Base-by-base conservation (phyloP, 2,329 filamentous ascomycete genomes). In the Cladosporium sp. region DNA sequence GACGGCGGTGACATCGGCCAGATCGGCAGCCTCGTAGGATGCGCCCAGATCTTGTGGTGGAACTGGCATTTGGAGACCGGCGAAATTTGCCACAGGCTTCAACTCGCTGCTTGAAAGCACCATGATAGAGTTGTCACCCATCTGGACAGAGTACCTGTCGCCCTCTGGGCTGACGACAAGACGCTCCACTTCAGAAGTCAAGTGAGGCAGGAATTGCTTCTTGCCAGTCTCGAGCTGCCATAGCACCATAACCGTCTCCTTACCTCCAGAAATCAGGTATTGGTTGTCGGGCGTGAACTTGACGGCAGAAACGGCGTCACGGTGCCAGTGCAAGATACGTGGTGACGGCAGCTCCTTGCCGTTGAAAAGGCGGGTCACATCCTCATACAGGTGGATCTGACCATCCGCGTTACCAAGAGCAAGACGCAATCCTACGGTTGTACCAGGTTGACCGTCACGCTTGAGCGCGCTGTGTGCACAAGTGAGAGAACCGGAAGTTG, bases 211-310 rank as follows among this genome's bases (percentile, higher is more conserved):
- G 74, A 89, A 92, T 74, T 95, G 90, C 73, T 88, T 88, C 75
- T 89, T 89, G 68, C 89, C 89, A 0, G 94, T 97, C 70, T 96
- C 91, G 65, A 97, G 83, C 78, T 99, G 95, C 93, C 93, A 98
- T 35, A 97, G 82, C 10, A 97, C 91, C 50, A 99, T 83, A 23
- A 92, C 91, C 8, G 92, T 93, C 79, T 99, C 95, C 26, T 88
- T 88, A 35, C 95, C 95, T 74, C 95, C 95, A 65, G 95, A 98
- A 62, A 99, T 89, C 66, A 99, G 80, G 77, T 99, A 99, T 75
- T 97, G 93, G 92, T 94, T 93, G 83, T 99, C 95, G 70, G 84
- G 84, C 16, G 95, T 97, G 91, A 93, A 98, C 78, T 95, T 96
- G 66, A 97, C 84, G 11, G 91, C 86, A 72, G 91, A 89, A 10